These are phyloP conservation scores for Globisporangium perplexum DNA, from an alignment of 352 stramenopile genomes.

Conservation along the genomic window DNA sequence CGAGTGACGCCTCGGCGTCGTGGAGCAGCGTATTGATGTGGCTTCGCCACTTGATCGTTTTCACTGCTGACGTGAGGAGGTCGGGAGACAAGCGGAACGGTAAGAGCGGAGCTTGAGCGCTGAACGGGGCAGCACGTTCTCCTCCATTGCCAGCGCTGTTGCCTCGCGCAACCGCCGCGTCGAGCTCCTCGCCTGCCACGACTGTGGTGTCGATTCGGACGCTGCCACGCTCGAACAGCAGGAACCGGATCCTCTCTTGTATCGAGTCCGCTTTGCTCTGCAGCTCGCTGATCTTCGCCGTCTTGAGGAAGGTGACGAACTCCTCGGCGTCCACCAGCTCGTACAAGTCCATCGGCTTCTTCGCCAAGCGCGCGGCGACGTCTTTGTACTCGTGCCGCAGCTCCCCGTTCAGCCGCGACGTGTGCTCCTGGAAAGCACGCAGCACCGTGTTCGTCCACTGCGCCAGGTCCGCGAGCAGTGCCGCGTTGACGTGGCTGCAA, in stretches of 20 bases:
- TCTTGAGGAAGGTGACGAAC: constrained; percentile 48
- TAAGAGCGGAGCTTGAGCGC: neutral
- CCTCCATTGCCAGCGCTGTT: no score
- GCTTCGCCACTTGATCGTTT: constrained; percentile 59
- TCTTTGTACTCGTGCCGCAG: constrained; percentile 73
- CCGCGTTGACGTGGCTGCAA: constrained; percentile 38
- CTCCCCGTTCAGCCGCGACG: constrained; percentile 37
- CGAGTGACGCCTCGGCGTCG: constrained; percentile 45
- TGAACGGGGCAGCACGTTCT: neutral
- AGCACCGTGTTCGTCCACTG: constrained; percentile 40
- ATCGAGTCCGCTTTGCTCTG: constrained; percentile 36
- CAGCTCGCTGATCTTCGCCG: constrained; percentile 33
- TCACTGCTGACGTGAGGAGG: constrained; percentile 48
- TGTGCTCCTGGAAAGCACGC: constrained; percentile 43
- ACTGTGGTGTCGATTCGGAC: constrained; percentile 22
- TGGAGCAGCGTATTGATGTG: constrained; percentile 50
- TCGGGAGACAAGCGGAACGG: constrained; percentile 24
- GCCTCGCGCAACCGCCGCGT: neutral
- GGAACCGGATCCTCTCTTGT: constrained; percentile 56
- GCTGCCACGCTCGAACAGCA: constrained; percentile 53
- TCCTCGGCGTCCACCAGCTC: constrained; percentile 63
- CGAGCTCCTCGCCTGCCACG: neutral
- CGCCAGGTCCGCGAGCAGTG: constrained; percentile 28
- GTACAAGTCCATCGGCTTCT: constrained; percentile 63
- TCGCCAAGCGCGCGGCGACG: constrained; percentile 46